Base-by-base conservation (phyloP, 2,329 filamentous ascomycete genomes). In the Ophiostoma himal-ulmi region DNA sequence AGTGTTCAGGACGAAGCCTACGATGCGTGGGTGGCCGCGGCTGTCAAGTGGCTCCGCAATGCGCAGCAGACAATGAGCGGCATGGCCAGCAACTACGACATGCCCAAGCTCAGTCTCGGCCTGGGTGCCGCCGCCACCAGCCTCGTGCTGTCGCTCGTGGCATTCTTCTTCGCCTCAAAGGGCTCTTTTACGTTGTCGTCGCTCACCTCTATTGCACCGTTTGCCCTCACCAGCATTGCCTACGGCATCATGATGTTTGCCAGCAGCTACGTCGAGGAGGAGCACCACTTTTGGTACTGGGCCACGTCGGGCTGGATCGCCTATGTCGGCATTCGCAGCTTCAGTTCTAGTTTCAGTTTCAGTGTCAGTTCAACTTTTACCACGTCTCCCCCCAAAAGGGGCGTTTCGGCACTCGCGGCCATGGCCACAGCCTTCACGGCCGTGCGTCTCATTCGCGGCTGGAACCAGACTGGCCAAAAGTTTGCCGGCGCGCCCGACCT, bases 271-370 rank as follows among this genome's bases (percentile, higher is more conserved):
- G 93, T 99, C 1, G 95, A 99, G 79, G 95, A 99, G 80, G 95
- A 99, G 78, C 95, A 99, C 68, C 93, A 98, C 75, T 97, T 97
- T 78, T 99, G 95, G 95, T 98, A 99, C 80, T 98, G 94, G 93
- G 81, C 88, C 1, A 86, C 90, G 0, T 89, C 90, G 0, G 85
- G 87, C 7, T 96, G 91, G 91, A 77, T 91, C 41, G 79, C 82
- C 1, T 81, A 83, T 39, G 80, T 90, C 14, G 83, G 82, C 41
- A 73, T 85, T 60, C 84, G 82, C 74, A 80, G 81, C 76, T 80
- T 82, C 74, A 79, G 81, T 76, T 30, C 30, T 3, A 30, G 30
- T 30, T 30, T 30, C 30, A 30, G 30, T 30, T 30, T 30, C 30
- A 30, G 30, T 30, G 3, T 30, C 30, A 30, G 30, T 30, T 30